Evolutionary conservation across 2,329 filamentous ascomycete genomes (phyloP), one percentile per base, ranked within the genome.

Genomic region (Cladosporium sp.): DNA sequence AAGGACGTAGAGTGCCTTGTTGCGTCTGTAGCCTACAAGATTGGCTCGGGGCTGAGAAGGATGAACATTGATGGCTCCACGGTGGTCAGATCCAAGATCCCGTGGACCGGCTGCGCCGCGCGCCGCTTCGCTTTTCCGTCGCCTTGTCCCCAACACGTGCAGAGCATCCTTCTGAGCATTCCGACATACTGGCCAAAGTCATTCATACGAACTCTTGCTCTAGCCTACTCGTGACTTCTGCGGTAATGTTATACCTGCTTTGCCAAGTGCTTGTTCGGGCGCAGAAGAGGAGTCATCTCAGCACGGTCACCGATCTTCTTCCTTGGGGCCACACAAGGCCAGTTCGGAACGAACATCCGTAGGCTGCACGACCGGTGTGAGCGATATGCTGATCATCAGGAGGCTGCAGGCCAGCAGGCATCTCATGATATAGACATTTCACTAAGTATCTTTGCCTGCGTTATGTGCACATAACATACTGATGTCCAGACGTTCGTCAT

Each of bases 61-160:
- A 54, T 23, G 51, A 2, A 32, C 2, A 8, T 26, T 8, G 58
- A 60, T 49, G 58, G 58, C n/a, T 43, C 18, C 43, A 60, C 23
- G 43, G 58, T 60, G 58, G 58, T 60, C 58, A 60, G 58, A 60
- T 49, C 58, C 13, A 26, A 23, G 30, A 26, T 49, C 30, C 25
- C 32, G 39, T 60, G 58, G 58, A 28, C 58, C 58, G 43, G 26
- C 36, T 48, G 39, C 39, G 58, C 58, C 58, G 39, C 58, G 58
- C 58, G 58, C 58, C 58, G 39, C 43, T 23, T 46, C 21, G 56
- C 56, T 58, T 39, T 39, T 32, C 56, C 36, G 56, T 43, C 32
- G 56, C 36, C 56, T 58, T 36, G 54, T 23, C 23, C 2, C 49
- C 13, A 54, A 54, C 51, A 54, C 28, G 51, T 54, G 51, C 51